Percentiles rank a stretch among this genome's conserved stretches.
Evolutionary conservation across 495 filamentous ascomycete species (phyloP).

Genomic region (Zalerion maritima): DNA sequence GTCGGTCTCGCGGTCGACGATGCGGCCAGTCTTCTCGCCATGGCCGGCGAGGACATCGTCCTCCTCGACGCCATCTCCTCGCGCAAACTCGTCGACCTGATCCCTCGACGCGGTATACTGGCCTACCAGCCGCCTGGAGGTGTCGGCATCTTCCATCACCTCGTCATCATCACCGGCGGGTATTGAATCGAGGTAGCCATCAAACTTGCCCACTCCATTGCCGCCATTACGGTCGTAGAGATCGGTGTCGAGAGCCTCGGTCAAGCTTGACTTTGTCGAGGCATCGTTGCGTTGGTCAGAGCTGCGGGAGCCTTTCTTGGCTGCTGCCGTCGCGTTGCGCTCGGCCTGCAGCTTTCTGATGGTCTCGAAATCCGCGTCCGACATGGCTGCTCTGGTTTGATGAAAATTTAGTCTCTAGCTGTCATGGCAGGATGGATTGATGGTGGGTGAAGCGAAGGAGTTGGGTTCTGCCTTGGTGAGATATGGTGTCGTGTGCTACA

Average conservation of each 20-base stretch:
- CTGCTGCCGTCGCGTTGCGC: conserved; percentile 72
- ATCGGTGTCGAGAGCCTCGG: conserved; percentile 83
- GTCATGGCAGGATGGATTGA: too few species aligned
- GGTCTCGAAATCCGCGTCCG: conserved; percentile 67
- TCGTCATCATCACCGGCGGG: conserved; percentile 70
- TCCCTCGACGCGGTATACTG: conserved; percentile 89
- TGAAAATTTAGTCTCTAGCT: too few species aligned
- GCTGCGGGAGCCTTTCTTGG: conserved; percentile 75
- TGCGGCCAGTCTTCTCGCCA: conserved; percentile 77
- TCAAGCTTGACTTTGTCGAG: conserved; percentile 89
- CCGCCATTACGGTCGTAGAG: conserved; percentile 72
- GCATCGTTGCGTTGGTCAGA: conserved; percentile 79
- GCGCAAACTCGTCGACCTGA: conserved; percentile 90
- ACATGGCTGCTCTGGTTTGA: conserved; percentile 35
- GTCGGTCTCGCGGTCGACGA: conserved; percentile 85
- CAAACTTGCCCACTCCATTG: conserved; percentile 79
- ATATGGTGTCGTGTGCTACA: too few species aligned
- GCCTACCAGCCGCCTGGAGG: conserved; percentile 67
- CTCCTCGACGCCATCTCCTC: conserved; percentile 71
- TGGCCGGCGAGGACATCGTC: conserved; percentile 72
- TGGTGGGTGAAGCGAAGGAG: too few species aligned
- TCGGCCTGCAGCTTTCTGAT: conserved; percentile 75
- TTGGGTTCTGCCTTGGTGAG: too few species aligned
- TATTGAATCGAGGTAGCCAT: conserved; percentile 83
- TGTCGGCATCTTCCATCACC: conserved; percentile 64